Evolutionary conservation across 768 basidiomycete genomes (phyloP).

Genomic region (Tulasnella sp.): DNA sequence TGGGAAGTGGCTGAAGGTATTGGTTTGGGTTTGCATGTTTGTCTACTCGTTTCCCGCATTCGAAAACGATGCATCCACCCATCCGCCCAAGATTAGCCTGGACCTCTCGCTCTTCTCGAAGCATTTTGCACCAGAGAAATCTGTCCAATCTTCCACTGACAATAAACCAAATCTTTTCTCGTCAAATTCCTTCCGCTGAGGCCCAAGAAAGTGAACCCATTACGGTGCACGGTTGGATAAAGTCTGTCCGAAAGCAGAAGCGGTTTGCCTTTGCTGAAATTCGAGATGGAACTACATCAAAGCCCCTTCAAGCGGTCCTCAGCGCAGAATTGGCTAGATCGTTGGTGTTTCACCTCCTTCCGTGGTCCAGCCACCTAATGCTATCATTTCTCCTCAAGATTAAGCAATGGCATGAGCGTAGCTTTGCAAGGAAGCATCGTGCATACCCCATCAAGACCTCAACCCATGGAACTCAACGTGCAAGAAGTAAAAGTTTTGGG

Average conservation of each 20-base stretch:
- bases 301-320: slow-evolving; percentile 75
- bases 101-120: not conserved
- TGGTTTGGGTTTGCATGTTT: not conserved
- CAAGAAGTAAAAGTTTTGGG: slow-evolving; percentile 45
- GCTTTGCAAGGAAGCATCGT: slow-evolving; percentile 41
- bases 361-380: not conserved
- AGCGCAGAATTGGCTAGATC: slow-evolving; percentile 32
- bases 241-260: slow-evolving; percentile 79
- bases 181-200: not conserved
- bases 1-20: too few species aligned
- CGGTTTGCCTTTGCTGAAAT: slow-evolving; percentile 71
- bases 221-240: slow-evolving; percentile 74
- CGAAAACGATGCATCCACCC: not conserved
- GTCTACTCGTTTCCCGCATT: not conserved
- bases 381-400: slow-evolving; percentile 27
- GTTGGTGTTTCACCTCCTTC: slow-evolving; percentile 20
- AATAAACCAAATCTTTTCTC: slow-evolving; percentile 21
- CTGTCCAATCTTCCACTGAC: slow-evolving; percentile 18
- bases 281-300: slow-evolving; percentile 66
- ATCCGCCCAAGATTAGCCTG: not conserved
- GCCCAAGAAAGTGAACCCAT: slow-evolving; percentile 23
- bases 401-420: slow-evolving; percentile 53
- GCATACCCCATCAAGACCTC: slow-evolving; percentile 43
- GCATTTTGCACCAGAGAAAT: not conserved
- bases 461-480: slow-evolving; percentile 47